Evolutionary conservation across 2,329 filamentous ascomycete genomes (phyloP), one percentile per base, ranked within the genome.

Genomic region (Dichotomopilus funicola): DNA sequence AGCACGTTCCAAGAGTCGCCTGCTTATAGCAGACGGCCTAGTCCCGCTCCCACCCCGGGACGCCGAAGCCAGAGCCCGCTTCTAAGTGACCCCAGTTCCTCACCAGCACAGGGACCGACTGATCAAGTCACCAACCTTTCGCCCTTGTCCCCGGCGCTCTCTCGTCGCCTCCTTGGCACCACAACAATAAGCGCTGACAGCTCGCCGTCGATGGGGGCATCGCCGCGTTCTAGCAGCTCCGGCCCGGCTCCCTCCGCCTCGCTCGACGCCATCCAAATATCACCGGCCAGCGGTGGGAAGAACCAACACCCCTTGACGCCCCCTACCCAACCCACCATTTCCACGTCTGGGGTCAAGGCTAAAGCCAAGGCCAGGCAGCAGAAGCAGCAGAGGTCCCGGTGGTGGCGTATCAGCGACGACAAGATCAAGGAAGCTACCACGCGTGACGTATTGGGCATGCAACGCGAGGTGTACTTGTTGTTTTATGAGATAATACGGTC

Each of bases 381-480:
- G 60, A 84, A 81, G 63, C 71, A 75, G 10, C 80, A 79, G 45
- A 87, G 95, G 19, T 27, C 19, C 66, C 84, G 87, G 42, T 99
- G 94, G 94, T 99, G 94, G 94, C 84, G 94, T 38, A 95, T 99
- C 62, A 96, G 91, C 62, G 94, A 99, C 69, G 94, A 99, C 62
- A 96, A 95, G 72, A 83, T 97, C 65, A 94, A 92, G 68, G 92
- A 97, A 72, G 87, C 90, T 62, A 96, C 91, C 75, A 97, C 91
- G 5, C 83, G 80, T 53, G 94, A 99, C 63, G 90, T 99, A 6
- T 71, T 99, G 56, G 83, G 85, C 6, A 96, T 96, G 91, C 91
- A 96, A 72, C 87, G 86, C 65, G 94, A 99, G 71, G 92, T 97
- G 0, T 99, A 99, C 70, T 75, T 99, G 68, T 72, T 99, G 51